Conservation (phyloP, 495 filamentous ascomycete genomes). For the Tricharina praecox region DNA sequence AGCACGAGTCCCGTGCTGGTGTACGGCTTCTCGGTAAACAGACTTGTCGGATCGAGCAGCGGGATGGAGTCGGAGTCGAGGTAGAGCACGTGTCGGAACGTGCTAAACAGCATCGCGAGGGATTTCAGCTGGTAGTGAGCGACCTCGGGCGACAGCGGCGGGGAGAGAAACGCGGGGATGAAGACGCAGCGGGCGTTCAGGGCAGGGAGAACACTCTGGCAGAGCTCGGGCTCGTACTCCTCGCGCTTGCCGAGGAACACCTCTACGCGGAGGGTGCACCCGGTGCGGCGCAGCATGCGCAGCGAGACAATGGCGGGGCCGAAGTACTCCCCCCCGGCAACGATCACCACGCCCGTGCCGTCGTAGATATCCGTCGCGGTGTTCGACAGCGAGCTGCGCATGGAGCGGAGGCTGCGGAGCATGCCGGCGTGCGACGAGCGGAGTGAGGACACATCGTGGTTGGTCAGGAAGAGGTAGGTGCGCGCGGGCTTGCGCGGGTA, state of each 20-base stretch:
- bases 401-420: not conserved
- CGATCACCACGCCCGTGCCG: constrained; percentile 35
- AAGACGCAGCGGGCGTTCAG: constrained; percentile 37
- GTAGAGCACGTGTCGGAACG: constrained; percentile 44
- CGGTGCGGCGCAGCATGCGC: constrained; percentile 41
- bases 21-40: constrained; percentile 38
- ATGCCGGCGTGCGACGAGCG: not conserved
- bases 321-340: constrained; percentile 24
- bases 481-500: not conserved
- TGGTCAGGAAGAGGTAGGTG: not conserved
- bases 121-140: constrained; percentile 41
- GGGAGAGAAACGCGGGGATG: constrained; percentile 12
- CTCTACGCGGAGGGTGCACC: constrained; percentile 41
- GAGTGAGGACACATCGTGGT: not conserved
- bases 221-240: constrained; percentile 38
- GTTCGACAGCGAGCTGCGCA: not conserved
- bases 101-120: constrained; percentile 44
- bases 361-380: not conserved
- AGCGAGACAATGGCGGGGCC: constrained; percentile 32
- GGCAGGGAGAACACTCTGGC: constrained; percentile 34
- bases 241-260: constrained; percentile 37
- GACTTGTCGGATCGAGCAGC: constrained; percentile 34
- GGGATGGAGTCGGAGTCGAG: constrained; percentile 46
- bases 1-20: constrained; percentile 37
- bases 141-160: constrained; percentile 7